These are phyloP conservation scores for Rhodotorula sp. DNA, from an alignment of 1,284 basidiomycete genomes.

Conservation along the genomic window DNA sequence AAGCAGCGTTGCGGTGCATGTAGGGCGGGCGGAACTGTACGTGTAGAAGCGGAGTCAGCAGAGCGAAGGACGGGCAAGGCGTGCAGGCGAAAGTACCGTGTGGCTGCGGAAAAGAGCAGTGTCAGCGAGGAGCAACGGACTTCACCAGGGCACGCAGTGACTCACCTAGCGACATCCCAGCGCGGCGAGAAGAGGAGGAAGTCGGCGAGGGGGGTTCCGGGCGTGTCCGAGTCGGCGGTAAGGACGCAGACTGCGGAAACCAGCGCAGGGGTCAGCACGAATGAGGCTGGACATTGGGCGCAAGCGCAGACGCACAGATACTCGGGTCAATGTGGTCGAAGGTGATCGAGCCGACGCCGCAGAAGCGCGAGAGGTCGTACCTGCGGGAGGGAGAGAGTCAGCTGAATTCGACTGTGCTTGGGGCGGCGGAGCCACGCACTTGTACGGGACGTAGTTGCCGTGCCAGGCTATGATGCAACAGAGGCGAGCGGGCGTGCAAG, in stretches of 20 bases:
- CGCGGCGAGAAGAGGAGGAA: constrained; percentile 65
- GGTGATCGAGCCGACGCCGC: constrained; percentile 65
- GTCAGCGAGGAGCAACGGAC: background rate
- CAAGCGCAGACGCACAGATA: constrained; percentile 21
- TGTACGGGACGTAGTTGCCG: constrained; percentile 67
- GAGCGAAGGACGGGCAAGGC: background rate
- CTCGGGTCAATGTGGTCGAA: constrained; percentile 53
- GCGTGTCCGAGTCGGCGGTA: constrained; percentile 63
- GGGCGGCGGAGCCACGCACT: constrained; percentile 44
- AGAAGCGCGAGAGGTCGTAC: constrained; percentile 64
- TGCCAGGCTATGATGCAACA: constrained; percentile 16
- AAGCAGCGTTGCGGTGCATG: constrained; percentile 63
- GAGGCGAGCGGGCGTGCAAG: background rate
- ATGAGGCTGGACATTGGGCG: background rate
- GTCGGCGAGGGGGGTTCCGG: constrained; percentile 62
- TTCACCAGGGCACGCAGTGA: no score
- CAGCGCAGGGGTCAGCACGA: background rate
- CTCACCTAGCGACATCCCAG: constrained; percentile 60
- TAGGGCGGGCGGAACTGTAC: constrained; percentile 53
- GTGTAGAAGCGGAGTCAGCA: background rate
- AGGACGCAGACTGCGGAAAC: constrained; percentile 58
- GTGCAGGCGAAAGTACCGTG: background rate
- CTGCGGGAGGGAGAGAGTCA: background rate
- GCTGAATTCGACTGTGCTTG: background rate
- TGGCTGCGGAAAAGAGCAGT: no score